Evolutionary conservation across 2,329 filamentous ascomycete species (phyloP).

Genomic region (Nothophaeocryptopus gaeumannii): DNA sequence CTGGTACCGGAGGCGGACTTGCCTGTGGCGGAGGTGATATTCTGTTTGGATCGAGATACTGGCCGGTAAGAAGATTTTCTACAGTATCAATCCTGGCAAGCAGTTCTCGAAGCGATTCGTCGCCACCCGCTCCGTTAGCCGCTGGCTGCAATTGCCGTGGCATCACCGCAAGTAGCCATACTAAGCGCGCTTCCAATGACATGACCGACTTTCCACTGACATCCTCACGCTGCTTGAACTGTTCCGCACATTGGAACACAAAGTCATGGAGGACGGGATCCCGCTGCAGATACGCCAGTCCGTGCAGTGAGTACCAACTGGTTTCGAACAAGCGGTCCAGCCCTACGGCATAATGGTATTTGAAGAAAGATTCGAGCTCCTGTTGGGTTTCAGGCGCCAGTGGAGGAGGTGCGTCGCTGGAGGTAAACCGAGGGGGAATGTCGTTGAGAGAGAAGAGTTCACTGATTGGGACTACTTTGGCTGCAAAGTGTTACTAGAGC

Average conservation of each 20-base stretch:
- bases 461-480: constrained; percentile 59
- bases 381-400: constrained; percentile 52
- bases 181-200: constrained; percentile 58
- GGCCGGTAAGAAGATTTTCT: constrained; percentile 72
- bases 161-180: constrained; percentile 59
- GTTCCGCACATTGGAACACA: constrained; percentile 62
- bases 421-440: constrained; percentile 25
- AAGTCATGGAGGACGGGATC: constrained; percentile 62
- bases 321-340: constrained; percentile 78
- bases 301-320: constrained; percentile 68
- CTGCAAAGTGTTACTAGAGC: constrained; percentile 27
- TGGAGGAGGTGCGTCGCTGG: constrained; percentile 30
- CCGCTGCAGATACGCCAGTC: constrained; percentile 51
- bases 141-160: constrained; percentile 41
- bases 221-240: constrained; percentile 33
- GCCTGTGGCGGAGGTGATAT: constrained; percentile 45
- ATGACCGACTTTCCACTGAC: constrained; percentile 30
- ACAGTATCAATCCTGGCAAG: constrained; percentile 69
- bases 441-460: constrained; percentile 42
- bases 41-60: constrained; percentile 63
- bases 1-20: constrained; percentile 26
- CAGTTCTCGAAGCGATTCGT: constrained; percentile 54
- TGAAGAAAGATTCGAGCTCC: constrained; percentile 71
- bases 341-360: constrained; percentile 70
- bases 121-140: constrained; percentile 43